Conservation (phyloP, 2,329 filamentous ascomycete genomes). For the Exophiala oligosperma region DNA sequence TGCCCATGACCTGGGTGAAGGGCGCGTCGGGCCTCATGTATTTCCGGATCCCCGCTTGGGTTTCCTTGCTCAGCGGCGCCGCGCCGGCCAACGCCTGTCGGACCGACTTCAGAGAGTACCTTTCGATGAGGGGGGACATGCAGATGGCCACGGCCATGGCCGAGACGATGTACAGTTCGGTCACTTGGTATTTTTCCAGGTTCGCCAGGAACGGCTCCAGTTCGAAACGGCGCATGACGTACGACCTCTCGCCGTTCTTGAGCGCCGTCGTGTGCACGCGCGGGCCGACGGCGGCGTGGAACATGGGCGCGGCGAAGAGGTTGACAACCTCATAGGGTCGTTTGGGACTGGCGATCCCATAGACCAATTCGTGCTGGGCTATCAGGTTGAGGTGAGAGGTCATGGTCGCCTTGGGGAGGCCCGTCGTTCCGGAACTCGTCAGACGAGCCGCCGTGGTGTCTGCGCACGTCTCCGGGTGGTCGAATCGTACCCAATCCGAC, state of each 20-base stretch:
- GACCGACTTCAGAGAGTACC: constrained; percentile 32
- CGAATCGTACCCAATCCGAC: constrained; percentile 48
- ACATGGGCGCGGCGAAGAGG: constrained; percentile 27
- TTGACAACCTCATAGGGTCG: background rate
- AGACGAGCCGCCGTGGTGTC: constrained; percentile 49
- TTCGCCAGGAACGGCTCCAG: constrained; percentile 17
- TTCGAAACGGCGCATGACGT: constrained; percentile 48
- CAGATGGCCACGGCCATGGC: constrained; percentile 44
- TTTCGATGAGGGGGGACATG: constrained; percentile 22
- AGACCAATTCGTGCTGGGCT: constrained; percentile 45
- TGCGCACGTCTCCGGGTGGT: constrained; percentile 37
- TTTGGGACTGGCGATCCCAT: background rate
- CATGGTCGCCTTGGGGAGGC: constrained; percentile 59
- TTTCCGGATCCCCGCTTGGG: constrained; percentile 42
- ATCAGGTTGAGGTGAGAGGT: constrained; percentile 53
- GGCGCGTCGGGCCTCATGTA: constrained; percentile 43
- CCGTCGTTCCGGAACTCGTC: constrained; percentile 61
- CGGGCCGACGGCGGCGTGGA: constrained; percentile 18
- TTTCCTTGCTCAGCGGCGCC: constrained; percentile 46
- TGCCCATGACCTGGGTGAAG: constrained; percentile 53
- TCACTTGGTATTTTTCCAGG: constrained; percentile 16
- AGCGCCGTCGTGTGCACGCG: constrained; percentile 27
- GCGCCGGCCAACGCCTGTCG: constrained; percentile 40
- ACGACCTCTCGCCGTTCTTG: constrained; percentile 47
- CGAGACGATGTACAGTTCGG: constrained; percentile 37